phyloP scores from a whole-genome alignment of 371 early-diverging fungal genomes.

The Sporodiniella umbellata region DNA sequence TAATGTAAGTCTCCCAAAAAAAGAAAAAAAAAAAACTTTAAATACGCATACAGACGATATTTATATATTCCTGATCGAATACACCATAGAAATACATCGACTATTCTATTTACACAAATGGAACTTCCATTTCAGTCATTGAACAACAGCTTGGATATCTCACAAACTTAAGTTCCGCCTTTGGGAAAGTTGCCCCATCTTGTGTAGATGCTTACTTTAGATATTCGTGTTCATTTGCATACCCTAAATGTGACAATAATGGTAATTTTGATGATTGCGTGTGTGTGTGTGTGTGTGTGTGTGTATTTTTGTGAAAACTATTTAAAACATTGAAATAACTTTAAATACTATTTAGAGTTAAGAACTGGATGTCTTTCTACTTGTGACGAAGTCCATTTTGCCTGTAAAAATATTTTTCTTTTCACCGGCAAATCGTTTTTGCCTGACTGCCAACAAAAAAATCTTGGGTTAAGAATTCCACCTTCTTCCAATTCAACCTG shows the following conservation, averaged over 20 bases:
- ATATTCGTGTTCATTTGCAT: slow-evolving; percentile 34
- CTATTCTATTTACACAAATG: slow-evolving; percentile 30
- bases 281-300: too few species aligned
- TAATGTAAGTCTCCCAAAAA: slow-evolving; percentile 10
- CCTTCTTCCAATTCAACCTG: slow-evolving; percentile 37
- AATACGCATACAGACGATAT: slow-evolving; percentile 2
- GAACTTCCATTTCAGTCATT: slow-evolving; percentile 14
- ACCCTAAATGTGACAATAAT: slow-evolving; percentile 29
- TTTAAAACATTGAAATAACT: too few species aligned
- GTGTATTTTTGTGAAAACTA: too few species aligned
- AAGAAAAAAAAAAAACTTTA: background rate
- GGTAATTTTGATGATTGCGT: too few species aligned
- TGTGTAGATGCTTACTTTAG: slow-evolving; percentile 42
- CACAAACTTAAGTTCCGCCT: slow-evolving; percentile 2
- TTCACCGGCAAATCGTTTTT: slow-evolving; percentile 29
- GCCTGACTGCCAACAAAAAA: slow-evolving; percentile 43
- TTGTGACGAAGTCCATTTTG: slow-evolving; percentile 30
- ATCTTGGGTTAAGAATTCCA: slow-evolving; percentile 21
- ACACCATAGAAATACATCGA: slow-evolving; percentile 27
- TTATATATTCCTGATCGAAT: slow-evolving; percentile 1
- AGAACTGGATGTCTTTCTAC: slow-evolving; percentile 48
- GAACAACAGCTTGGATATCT: slow-evolving; percentile 20
- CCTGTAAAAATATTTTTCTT: slow-evolving; percentile 38
- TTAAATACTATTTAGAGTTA: too few species aligned
- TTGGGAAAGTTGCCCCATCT: slow-evolving; percentile 19